Evolutionary conservation across 139 green algal genomes (phyloP).

Genomic region (Coelastrella sp.): DNA sequence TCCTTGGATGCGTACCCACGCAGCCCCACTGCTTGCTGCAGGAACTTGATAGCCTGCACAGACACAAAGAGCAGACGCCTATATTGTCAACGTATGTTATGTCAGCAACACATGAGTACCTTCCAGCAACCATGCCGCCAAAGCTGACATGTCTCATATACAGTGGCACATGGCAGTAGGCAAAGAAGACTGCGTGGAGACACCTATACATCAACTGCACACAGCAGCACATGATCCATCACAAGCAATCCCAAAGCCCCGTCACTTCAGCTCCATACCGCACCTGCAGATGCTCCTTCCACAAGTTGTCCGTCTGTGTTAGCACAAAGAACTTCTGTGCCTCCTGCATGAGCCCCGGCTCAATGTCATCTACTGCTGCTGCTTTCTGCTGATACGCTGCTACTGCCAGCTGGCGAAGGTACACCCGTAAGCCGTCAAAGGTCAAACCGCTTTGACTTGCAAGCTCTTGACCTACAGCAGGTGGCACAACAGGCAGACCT

Average conservation of each 20-base stretch:
- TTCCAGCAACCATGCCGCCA: no score
- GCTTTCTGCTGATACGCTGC: constrained; percentile 88
- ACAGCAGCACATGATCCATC: no score
- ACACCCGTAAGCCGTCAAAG: constrained; percentile 81
- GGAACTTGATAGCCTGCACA: constrained; percentile 95
- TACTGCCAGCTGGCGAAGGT: constrained; percentile 72
- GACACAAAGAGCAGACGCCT: background rate
- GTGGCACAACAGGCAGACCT: background rate
- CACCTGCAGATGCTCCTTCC: constrained; percentile 93
- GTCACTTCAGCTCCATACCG: background rate
- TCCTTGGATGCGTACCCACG: constrained; percentile 89
- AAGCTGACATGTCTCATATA: no score
- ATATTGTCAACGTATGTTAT: no score
- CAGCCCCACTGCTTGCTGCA: constrained; percentile 96
- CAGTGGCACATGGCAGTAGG: no score
- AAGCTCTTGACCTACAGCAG: constrained; percentile 36
- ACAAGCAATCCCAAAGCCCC: no score
- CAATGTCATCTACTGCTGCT: constrained; percentile 79
- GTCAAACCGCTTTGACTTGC: constrained; percentile 50
- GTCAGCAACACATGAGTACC: no score
- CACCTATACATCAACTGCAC: no score
- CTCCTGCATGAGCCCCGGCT: constrained; percentile 88
- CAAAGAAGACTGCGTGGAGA: no score
- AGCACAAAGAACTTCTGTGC: constrained; percentile 97
- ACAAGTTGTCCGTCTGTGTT: constrained; percentile 95